phyloP scores from a whole-genome alignment of 352 stramenopile genomes.

The Aphanomyces astaci region DNA sequence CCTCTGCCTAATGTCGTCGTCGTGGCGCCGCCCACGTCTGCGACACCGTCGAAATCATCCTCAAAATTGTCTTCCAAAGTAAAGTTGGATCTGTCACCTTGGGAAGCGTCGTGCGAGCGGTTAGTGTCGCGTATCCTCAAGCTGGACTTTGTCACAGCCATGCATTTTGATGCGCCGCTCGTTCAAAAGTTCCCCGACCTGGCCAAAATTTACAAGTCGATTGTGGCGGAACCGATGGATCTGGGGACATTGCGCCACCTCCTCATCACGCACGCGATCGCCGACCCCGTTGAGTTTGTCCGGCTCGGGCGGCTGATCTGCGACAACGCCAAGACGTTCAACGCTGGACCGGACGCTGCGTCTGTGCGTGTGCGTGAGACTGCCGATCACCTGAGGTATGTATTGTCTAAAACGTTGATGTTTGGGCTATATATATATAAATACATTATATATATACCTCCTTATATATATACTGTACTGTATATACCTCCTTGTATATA shows the following conservation, averaged over 20 bases:
- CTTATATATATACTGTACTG: too few relatives aligned
- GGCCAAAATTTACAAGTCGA: slow-evolving; percentile 42
- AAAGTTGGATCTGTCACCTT: slow-evolving; percentile 46
- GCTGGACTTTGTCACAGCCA: slow-evolving; percentile 70
- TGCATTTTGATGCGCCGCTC: slow-evolving; percentile 72
- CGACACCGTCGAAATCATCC: background rate
- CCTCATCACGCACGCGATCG: slow-evolving; percentile 45
- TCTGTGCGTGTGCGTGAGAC: slow-evolving; percentile 76
- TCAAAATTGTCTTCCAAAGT: too few relatives aligned
- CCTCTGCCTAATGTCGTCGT: too few relatives aligned
- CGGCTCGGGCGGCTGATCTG: slow-evolving; percentile 71
- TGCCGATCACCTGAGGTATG: slow-evolving; percentile 46
- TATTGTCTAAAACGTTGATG: background rate
- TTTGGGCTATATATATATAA: too few relatives aligned
- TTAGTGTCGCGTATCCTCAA: slow-evolving; percentile 62
- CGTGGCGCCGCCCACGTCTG: background rate
- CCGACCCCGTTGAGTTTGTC: slow-evolving; percentile 42
- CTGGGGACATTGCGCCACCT: slow-evolving; percentile 61
- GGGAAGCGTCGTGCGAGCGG: slow-evolving; percentile 59
- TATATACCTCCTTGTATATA: too few relatives aligned
- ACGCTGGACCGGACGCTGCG: slow-evolving; percentile 56
- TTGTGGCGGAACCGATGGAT: slow-evolving; percentile 78
- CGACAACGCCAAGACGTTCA: slow-evolving; percentile 77
- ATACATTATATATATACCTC: too few relatives aligned
- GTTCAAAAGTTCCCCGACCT: slow-evolving; percentile 71